These are phyloP conservation scores for Diaporthe citrichinensis DNA, from an alignment of 2,329 filamentous ascomycete genomes.

Conservation along the genomic window DNA sequence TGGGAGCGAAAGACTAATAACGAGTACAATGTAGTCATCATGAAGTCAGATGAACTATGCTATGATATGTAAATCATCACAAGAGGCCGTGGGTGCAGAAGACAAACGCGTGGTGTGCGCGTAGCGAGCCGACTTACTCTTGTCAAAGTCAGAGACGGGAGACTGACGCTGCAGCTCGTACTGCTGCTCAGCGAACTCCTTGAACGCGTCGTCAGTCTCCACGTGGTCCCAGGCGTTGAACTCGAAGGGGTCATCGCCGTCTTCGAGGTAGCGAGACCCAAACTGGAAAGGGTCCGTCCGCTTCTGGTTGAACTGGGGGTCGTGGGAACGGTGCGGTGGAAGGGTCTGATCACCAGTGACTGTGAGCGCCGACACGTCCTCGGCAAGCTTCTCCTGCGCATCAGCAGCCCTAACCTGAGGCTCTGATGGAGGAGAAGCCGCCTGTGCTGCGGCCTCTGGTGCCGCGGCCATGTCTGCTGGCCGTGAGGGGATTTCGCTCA, in stretches of 20 bases:
- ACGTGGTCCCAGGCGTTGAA: slow-evolving; percentile 99
- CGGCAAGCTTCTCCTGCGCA: slow-evolving; percentile 39
- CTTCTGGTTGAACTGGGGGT: slow-evolving; percentile 83
- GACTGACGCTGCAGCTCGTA: slow-evolving; percentile 86
- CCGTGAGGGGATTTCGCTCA: background rate
- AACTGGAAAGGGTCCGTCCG: slow-evolving; percentile 95
- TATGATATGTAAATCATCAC: slow-evolving; percentile 69
- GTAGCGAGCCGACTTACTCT: slow-evolving; percentile 67
- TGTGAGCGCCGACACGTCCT: slow-evolving; percentile 36
- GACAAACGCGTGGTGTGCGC: background rate
- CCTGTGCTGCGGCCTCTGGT: slow-evolving; percentile 38
- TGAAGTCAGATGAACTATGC: slow-evolving; percentile 80
- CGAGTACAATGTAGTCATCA: slow-evolving; percentile 72
- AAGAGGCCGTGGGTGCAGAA: slow-evolving; percentile 46
- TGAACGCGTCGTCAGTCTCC: slow-evolving; percentile 90
- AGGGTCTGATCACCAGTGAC: slow-evolving; percentile 44
- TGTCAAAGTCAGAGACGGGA: slow-evolving; percentile 94
- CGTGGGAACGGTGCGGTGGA: slow-evolving; percentile 77
- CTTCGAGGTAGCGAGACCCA: slow-evolving; percentile 86
- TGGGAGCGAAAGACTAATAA: slow-evolving; percentile 81
- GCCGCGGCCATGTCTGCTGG: slow-evolving; percentile 35
- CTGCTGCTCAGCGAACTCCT: slow-evolving; percentile 87
- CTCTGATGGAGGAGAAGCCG: slow-evolving; percentile 39
- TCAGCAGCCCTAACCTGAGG: slow-evolving; percentile 43
- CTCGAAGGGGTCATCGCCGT: slow-evolving; percentile 92